phyloP scores from a whole-genome alignment of 768 basidiomycete species.

The Lactarius hatsudake region DNA sequence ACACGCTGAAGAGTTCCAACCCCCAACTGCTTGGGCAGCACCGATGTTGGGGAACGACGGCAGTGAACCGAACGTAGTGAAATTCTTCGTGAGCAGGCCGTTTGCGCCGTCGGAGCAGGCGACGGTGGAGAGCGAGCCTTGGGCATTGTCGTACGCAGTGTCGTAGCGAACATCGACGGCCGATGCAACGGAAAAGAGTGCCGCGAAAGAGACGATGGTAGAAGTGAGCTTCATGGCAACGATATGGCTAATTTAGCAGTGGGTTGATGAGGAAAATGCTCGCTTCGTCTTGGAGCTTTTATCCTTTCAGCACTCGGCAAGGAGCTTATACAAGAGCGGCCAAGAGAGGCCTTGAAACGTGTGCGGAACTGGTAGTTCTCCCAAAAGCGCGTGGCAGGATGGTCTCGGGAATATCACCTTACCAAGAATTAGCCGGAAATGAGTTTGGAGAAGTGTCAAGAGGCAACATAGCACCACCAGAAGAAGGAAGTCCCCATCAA shows the following conservation, averaged over 20 bases:
- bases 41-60: constrained; percentile 36
- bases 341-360: neutral
- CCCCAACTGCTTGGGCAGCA: constrained; percentile 35
- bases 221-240: constrained; percentile 33
- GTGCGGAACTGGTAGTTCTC: neutral
- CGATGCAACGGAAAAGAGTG: constrained; percentile 11
- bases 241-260: neutral
- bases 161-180: constrained; percentile 33
- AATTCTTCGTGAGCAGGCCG: constrained; percentile 35
- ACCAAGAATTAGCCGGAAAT: neutral
- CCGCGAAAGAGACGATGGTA: constrained; percentile 27
- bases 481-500: neutral
- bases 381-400: neutral
- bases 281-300: neutral
- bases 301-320: neutral
- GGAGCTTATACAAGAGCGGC: neutral
- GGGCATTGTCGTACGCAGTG: constrained; percentile 33
- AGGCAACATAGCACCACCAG: neutral
- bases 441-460: neutral
- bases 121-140: constrained; percentile 26
- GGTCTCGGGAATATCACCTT: neutral
- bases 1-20: constrained; percentile 34
- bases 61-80: constrained; percentile 35
- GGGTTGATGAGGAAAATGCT: neutral
- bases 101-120: constrained; percentile 37